Percentiles rank a stretch among this genome's conserved stretches.
Conservation (phyloP, 441 rosid genomes). For the Flueggea neowawraea region DNA sequence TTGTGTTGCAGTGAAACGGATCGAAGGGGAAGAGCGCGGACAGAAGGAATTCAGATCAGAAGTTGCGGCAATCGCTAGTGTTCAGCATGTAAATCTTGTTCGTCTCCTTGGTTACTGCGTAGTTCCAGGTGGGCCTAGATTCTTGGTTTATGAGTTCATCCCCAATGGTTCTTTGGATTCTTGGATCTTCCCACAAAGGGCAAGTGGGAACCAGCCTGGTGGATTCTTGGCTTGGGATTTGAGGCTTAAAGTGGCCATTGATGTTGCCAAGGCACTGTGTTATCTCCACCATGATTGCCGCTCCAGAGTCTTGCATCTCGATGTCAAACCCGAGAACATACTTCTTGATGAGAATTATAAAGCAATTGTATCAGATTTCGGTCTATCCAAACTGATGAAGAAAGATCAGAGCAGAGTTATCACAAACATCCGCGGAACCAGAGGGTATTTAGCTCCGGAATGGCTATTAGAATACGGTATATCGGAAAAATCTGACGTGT, state of each 20-base stretch:
- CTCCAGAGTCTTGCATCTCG: slow-evolving; percentile 75
- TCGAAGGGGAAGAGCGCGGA: slow-evolving; percentile 67
- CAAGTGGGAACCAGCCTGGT: slow-evolving; percentile 14
- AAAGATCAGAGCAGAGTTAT: slow-evolving; percentile 67
- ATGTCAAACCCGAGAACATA: slow-evolving; percentile 83
- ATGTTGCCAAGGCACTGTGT: slow-evolving; percentile 73
- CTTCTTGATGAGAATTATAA: slow-evolving; percentile 58
- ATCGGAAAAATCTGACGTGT: slow-evolving; percentile 76
- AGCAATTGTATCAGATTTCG: slow-evolving; percentile 73
- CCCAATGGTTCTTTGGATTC: slow-evolving; percentile 65
- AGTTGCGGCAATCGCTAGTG: slow-evolving; percentile 83
- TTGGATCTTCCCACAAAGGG: slow-evolving; percentile 59
- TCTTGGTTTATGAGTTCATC: slow-evolving; percentile 62
- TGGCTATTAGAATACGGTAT: slow-evolving; percentile 74
- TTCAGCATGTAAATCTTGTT: slow-evolving; percentile 69
- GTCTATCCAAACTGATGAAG: slow-evolving; percentile 64
- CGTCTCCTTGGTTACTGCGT: slow-evolving; percentile 64
- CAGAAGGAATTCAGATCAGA: slow-evolving; percentile 72
- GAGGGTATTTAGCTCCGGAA: slow-evolving; percentile 84
- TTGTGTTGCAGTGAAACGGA: slow-evolving; percentile 65
- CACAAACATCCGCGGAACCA: slow-evolving; percentile 73
- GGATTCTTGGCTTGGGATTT: slow-evolving; percentile 76
- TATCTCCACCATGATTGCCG: slow-evolving; percentile 89
- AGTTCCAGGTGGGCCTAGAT: slow-evolving; percentile 42
- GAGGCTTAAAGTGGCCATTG: slow-evolving; percentile 63